Base-by-base conservation (phyloP, 1,284 basidiomycete species). In the Heterobasidion irregulare region DNA sequence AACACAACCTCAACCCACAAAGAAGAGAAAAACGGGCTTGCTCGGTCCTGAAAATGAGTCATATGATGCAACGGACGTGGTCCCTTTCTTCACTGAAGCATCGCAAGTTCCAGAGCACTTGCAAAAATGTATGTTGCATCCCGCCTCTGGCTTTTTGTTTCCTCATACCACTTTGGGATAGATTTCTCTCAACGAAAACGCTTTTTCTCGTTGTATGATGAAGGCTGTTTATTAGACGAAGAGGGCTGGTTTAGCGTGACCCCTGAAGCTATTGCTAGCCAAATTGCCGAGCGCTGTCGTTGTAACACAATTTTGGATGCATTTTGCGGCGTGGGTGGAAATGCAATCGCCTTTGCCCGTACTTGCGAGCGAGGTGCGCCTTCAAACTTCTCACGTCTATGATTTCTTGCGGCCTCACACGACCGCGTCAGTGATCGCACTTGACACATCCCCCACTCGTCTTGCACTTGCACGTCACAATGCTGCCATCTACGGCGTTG, bases 171-270 rank as follows among this genome's bases (percentile, higher is more conserved):
- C 32, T 19, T 44, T 19, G n/a, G 15, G 51, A 19, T 67, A 97
- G 94, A 97, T 68, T 97, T 90, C 65, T 79, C 77, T 13, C 94
- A 98, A 66, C 78, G 94, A 34, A 77, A 83, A 53, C 80, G 91
- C 2, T 85, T 84, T 59, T 93, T 97, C 68, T 89, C 88, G 0
- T 71, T 82, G 15, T 97, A 94, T 65, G 83, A 87, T 52, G 70
- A 82, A 50, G 90, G 89, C 2, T 91, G 88, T 63, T 71, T 92
- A 9, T 70, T 94, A 2, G 91, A 94, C 60, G 82, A 86, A 62
- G 91, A 94, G 69, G 95, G 94, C 2, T 99, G 97, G 97, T 99
- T 89, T 70, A 94, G 92, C 57, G 86, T 99, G 54, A 99, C 97
- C 0, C 96, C 97, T 0, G 95, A 99, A 65, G 78, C 79, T 38